Percentiles rank a stretch among this genome's conserved stretches.
phyloP scores from a whole-genome alignment of 257 asterid species.

The Fraxinus excelsior region DNA sequence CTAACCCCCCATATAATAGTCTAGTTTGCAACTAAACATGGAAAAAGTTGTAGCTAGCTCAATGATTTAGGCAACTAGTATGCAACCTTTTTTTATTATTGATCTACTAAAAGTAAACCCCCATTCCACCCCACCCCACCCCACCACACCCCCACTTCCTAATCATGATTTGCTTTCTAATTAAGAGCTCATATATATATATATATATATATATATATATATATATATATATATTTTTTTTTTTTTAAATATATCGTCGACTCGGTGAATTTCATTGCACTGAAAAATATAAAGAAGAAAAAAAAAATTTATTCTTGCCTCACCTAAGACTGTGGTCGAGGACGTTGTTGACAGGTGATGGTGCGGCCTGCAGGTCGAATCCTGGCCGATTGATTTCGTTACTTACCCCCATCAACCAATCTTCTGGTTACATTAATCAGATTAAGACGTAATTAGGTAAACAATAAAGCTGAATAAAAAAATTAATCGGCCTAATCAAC shows the following conservation, averaged over 20 bases:
- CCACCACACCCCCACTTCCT: background rate
- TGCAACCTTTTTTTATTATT: conserved; percentile 16
- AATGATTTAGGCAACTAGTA: conserved; percentile 33
- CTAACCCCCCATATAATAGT: background rate
- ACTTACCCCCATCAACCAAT: conserved; percentile 56
- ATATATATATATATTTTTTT: too few relatives aligned
- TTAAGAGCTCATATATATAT: background rate
- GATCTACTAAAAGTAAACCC: conserved; percentile 6
- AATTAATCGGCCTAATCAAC: conserved; percentile 17
- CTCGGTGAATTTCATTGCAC: too few relatives aligned
- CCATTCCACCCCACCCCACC: too few relatives aligned
- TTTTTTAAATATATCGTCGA: background rate
- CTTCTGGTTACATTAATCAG: conserved; percentile 38
- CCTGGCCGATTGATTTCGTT: conserved; percentile 46
- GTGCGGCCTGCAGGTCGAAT: conserved; percentile 25
- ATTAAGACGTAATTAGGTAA: conserved; percentile 13
- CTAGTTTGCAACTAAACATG: conserved; percentile 41
- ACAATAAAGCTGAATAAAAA: background rate
- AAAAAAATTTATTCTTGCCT: conserved; percentile 14
- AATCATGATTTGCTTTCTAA: conserved; percentile 4
- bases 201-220: too few relatives aligned
- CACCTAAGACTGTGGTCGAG: conserved; percentile 63
- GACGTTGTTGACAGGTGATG: conserved; percentile 19
- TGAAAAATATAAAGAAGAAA: background rate
- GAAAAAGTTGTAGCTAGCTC: conserved; percentile 22